Percentiles rank a stretch among this genome's conserved stretches.
Evolutionary conservation across 495 filamentous ascomycete genomes (phyloP).

Genomic region (Aspergillus hancockii): DNA sequence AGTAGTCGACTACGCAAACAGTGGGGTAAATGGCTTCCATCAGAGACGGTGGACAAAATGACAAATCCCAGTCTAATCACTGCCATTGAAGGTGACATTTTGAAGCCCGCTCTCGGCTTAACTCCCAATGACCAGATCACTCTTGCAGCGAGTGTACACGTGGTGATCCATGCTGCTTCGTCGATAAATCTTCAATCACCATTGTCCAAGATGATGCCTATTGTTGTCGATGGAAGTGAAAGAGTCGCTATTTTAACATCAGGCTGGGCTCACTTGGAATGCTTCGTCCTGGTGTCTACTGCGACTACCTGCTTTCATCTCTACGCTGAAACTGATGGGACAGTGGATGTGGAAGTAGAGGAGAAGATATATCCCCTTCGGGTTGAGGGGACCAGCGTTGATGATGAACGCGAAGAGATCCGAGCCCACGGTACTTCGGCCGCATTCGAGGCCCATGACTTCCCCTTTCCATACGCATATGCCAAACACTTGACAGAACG

Average conservation of each 20-base stretch:
- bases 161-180: slow-evolving; percentile 16
- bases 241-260: not conserved
- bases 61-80: slow-evolving; percentile 3
- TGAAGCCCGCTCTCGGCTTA: not conserved
- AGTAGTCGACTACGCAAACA: not conserved
- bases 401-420: slow-evolving; percentile 8
- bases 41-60: no score
- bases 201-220: not conserved
- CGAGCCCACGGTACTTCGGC: not conserved
- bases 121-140: not conserved
- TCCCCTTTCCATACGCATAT: slow-evolving; percentile 22
- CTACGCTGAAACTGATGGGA: not conserved
- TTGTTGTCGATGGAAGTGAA: not conserved
- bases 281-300: slow-evolving; percentile 22
- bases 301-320: slow-evolving; percentile 19
- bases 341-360: slow-evolving; percentile 7
- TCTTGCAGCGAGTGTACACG: not conserved
- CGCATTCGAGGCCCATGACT: slow-evolving; percentile 13
- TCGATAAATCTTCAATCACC: slow-evolving; percentile 9
- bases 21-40: slow-evolving; percentile 3
- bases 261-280: not conserved
- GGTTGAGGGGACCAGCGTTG: not conserved
- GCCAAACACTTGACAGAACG: slow-evolving; percentile 26
- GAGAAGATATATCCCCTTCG: slow-evolving; percentile 15
- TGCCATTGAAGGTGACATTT: slow-evolving; percentile 10